These are phyloP conservation scores for Boletales sp. DNA, from an alignment of 768 basidiomycete species.

Conservation along the genomic window DNA sequence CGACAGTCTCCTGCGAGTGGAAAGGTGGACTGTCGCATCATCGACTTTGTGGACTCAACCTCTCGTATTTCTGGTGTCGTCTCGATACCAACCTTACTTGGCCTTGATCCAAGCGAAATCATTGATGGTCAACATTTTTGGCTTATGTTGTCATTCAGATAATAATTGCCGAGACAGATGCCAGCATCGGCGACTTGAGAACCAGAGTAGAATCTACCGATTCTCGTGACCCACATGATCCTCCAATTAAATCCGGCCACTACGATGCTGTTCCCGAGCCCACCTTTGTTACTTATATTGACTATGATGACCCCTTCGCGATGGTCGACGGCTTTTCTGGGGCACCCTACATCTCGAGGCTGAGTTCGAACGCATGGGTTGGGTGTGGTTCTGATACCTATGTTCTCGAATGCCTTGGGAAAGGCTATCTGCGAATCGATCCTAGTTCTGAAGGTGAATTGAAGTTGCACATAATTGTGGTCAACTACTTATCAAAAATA, in stretches of 20 bases:
- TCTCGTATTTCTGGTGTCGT: slow-evolving; percentile 67
- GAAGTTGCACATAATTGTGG: neutral
- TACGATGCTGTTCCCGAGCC: slow-evolving; percentile 47
- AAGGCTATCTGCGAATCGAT: slow-evolving; percentile 65
- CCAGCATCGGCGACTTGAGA: slow-evolving; percentile 46
- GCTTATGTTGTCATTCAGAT: neutral
- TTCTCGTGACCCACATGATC: slow-evolving; percentile 3
- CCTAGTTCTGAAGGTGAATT: slow-evolving; percentile 35
- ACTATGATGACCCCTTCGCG: slow-evolving; percentile 72
- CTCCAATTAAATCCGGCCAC: slow-evolving; percentile 16
- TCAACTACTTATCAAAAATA: slow-evolving; percentile 10
- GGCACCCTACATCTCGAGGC: slow-evolving; percentile 46
- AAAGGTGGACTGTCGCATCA: slow-evolving; percentile 81
- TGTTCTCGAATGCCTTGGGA: slow-evolving; percentile 71
- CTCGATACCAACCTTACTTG: slow-evolving; percentile 80
- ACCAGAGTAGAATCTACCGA: slow-evolving; percentile 31
- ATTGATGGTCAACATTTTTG: slow-evolving; percentile 46
- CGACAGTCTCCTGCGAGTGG: slow-evolving; percentile 75
- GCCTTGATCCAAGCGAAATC: slow-evolving; percentile 69
- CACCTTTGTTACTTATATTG: slow-evolving; percentile 65
- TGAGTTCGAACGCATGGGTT: slow-evolving; percentile 75
- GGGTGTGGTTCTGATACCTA: slow-evolving; percentile 68
- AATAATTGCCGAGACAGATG: slow-evolving; percentile 37
- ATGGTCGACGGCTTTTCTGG: slow-evolving; percentile 49
- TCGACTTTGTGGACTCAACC: slow-evolving; percentile 86